Percentiles rank a stretch among this genome's conserved stretches.
These are phyloP conservation scores for Friedmanniomyces simplex DNA, from an alignment of 495 filamentous ascomycete species.

Conservation along the genomic window DNA sequence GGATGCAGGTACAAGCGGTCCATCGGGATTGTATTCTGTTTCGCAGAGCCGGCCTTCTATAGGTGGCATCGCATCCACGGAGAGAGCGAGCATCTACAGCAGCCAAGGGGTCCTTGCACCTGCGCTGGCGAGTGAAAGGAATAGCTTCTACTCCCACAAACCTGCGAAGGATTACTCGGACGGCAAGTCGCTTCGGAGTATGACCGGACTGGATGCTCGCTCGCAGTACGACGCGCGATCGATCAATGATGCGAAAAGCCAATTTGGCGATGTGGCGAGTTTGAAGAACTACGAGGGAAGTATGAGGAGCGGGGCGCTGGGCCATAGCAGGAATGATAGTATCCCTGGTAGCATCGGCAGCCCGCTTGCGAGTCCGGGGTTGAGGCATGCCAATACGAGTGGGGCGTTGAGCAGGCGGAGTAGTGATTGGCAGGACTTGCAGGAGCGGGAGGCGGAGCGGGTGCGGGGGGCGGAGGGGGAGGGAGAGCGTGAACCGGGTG, in stretches of 20 bases:
- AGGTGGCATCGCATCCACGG: constrained; percentile 54
- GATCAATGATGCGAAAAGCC: constrained; percentile 13
- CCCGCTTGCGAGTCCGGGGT: constrained; percentile 49
- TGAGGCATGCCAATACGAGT: constrained; percentile 33
- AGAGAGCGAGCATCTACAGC: constrained; percentile 76
- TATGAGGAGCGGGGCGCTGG: constrained; percentile 63
- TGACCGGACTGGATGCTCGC: constrained; percentile 14
- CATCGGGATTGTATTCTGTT: constrained; percentile 42
- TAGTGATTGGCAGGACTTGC: constrained; percentile 52
- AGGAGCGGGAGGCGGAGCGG: constrained; percentile 35
- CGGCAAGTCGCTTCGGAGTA: constrained; percentile 17
- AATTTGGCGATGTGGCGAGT: constrained; percentile 53
- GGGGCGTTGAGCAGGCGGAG: constrained; percentile 47
- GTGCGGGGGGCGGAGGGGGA: constrained; percentile 19
- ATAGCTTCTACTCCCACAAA: constrained; percentile 68
- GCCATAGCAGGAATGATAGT: constrained; percentile 73
- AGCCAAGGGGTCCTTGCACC: constrained; percentile 56
- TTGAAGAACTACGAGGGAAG: constrained; percentile 52
- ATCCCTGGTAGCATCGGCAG: constrained; percentile 66
- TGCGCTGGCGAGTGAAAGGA: constrained; percentile 58
- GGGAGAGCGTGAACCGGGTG: constrained; percentile 1
- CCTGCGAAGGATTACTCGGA: constrained; percentile 25
- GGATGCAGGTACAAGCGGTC: constrained; percentile 31
- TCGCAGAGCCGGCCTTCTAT: constrained; percentile 37
- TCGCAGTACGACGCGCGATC: constrained; percentile 25